Conservation (phyloP, 2,329 filamentous ascomycete species). For the Botrytis pseudocinerea region DNA sequence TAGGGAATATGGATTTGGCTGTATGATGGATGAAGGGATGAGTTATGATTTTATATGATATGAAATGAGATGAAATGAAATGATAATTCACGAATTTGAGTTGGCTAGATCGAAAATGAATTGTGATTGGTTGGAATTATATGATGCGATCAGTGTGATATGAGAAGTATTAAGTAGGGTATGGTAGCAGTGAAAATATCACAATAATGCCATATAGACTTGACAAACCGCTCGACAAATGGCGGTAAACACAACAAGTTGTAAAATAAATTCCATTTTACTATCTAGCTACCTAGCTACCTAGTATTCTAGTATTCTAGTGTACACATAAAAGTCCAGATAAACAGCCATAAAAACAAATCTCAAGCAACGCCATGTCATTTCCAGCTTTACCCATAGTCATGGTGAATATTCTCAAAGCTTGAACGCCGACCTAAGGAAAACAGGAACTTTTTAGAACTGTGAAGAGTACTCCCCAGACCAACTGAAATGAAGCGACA, state of each 20-base stretch:
- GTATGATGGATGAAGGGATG: not conserved
- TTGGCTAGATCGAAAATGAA: not conserved
- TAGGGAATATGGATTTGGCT: not conserved
- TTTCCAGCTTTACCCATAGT: not conserved
- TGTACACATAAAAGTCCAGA: not conserved
- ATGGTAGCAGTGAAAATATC: not conserved
- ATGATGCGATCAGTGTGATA: not conserved
- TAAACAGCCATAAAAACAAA: slow-evolving; percentile 2
- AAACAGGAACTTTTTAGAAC: not conserved
- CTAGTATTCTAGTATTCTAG: not conserved
- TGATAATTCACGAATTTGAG: not conserved
- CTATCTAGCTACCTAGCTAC: not conserved
- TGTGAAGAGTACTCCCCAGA: too few species aligned
- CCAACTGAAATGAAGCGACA: not conserved
- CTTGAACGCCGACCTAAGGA: not conserved
- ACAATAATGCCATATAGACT: not conserved
- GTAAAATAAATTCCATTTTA: not conserved
- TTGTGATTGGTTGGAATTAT: not conserved
- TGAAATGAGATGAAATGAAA: not conserved
- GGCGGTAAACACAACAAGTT: not conserved
- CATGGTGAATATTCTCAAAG: not conserved
- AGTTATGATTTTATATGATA: not conserved
- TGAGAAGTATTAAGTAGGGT: not conserved
- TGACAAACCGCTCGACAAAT: not conserved
- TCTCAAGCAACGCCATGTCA: not conserved